These are phyloP conservation scores for Aspergillus sp. DNA, from an alignment of 2,329 filamentous ascomycete species.

Conservation along the genomic window DNA sequence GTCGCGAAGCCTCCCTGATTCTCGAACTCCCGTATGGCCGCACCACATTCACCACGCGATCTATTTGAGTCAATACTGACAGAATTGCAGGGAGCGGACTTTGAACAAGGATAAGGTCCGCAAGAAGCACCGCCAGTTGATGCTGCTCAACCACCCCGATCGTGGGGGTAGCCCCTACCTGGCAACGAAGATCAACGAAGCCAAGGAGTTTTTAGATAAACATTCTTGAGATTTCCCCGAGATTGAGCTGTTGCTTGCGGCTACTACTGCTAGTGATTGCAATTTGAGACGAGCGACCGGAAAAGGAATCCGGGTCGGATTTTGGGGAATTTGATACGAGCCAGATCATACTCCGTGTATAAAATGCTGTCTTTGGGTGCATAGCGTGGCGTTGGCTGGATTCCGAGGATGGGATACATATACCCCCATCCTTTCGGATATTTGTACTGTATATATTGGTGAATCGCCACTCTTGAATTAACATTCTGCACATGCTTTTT, in stretches of 20 bases:
- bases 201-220: constrained; percentile 94
- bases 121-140: constrained; percentile 91
- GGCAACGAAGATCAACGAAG: constrained; percentile 97
- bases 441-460: constrained; percentile 59
- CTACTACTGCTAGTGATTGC: neutral
- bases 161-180: constrained; percentile 94
- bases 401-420: constrained; percentile 24
- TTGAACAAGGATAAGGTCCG: constrained; percentile 90
- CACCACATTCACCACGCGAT: neutral
- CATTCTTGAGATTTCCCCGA: constrained; percentile 29
- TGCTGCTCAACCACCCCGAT: constrained; percentile 98
- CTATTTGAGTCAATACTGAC: constrained; percentile 10
- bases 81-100: constrained; percentile 68
- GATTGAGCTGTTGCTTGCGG: too few relatives aligned
- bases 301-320: constrained; percentile 2
- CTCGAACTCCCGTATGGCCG: constrained; percentile 76
- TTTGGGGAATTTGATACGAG: neutral
- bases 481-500: neutral
- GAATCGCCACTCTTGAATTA: constrained; percentile 65
- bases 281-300: constrained; percentile 2
- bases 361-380: constrained; percentile 33
- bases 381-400: constrained; percentile 43
- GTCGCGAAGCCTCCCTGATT: constrained; percentile 86
- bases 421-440: constrained; percentile 48
- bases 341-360: constrained; percentile 15